phyloP scores from a whole-genome alignment of 306 rosid genomes.

The Chamaecrista fasciculata region DNA sequence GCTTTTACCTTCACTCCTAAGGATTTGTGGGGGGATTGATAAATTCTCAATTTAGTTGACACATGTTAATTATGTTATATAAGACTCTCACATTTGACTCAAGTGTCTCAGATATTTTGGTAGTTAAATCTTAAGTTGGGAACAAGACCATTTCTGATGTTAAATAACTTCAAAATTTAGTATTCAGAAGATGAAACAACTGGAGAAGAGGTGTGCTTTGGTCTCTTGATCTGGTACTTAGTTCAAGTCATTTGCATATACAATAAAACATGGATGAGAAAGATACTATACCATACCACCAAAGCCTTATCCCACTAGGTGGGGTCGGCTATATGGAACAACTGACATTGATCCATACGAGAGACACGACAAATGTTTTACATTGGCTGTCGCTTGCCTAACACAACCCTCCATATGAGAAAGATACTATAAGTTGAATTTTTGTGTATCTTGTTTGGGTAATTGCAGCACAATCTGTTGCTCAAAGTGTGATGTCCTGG shows the following conservation, averaged over 20 bases:
- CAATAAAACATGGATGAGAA: not conserved
- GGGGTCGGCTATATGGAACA: too few species aligned
- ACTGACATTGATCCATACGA: too few species aligned
- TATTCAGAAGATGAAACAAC: not conserved
- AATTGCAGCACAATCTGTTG: not conserved
- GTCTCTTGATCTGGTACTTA: not conserved
- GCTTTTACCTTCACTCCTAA: not conserved
- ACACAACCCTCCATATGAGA: too few species aligned
- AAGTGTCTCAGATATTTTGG: not conserved
- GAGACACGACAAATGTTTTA: too few species aligned
- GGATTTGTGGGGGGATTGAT: too few species aligned
- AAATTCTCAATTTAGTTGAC: not conserved
- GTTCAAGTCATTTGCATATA: constrained; percentile 6
- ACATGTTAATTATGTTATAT: not conserved
- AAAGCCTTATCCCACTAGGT: too few species aligned
- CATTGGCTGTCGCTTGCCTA: too few species aligned
- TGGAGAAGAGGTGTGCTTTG: not conserved
- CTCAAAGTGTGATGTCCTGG: constrained; percentile 4
- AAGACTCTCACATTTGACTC: not conserved
- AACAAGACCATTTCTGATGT: not conserved
- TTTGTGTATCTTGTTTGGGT: not conserved
- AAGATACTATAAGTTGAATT: not conserved
- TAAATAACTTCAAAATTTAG: not conserved
- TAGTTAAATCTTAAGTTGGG: not conserved
- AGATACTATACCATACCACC: too few species aligned